Evolutionary conservation across 768 basidiomycete genomes (phyloP), one percentile per base, ranked within the genome.

Genomic region (Sporobolomyces phaffii): DNA sequence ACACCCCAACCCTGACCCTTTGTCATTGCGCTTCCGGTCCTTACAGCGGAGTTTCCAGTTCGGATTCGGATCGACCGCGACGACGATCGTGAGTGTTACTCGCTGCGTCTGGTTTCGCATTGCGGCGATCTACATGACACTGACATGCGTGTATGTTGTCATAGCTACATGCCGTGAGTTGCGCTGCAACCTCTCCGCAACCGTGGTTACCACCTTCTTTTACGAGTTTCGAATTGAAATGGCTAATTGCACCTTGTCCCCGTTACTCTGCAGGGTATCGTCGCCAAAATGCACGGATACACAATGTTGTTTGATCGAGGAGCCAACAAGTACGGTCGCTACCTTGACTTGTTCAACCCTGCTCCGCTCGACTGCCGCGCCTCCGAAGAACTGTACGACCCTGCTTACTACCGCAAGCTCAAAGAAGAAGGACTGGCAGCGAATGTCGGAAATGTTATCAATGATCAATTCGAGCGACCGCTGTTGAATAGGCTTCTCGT

Each of bases 201-300:
- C n/a, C n/a, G n/a, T n/a, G n/a, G n/a, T n/a, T n/a, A n/a, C n/a
- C n/a, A n/a, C n/a, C n/a, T n/a, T n/a, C n/a, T n/a, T n/a, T n/a
- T n/a, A n/a, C n/a, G n/a, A n/a, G n/a, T n/a, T n/a, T n/a, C n/a
- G n/a, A n/a, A n/a, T n/a, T n/a, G n/a, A n/a, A n/a, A n/a, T n/a
- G n/a, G n/a, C n/a, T n/a, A n/a, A n/a, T n/a, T n/a, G n/a, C n/a
- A n/a, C n/a, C n/a, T n/a, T n/a, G 24, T 28, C 24, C 47, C 28
- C 47, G n/a, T 28, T 15, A 6, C 24, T 11, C 22, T 31, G 11
- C 22, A 61, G 60, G 50, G 26, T 13, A 31, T 53, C 47, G 60
- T 67, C 33, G 65, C 65, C 29, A 40, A 61, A 7, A 34, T 29
- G 38, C 52, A 57, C 33, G 33, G 26, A 26, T 67, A 67, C 60